A percentile compares a stretch with the other conserved stretches of the same genome.
These are phyloP conservation scores for Boletus rex-veris DNA, from an alignment of 768 basidiomycete species.

Conservation along the genomic window DNA sequence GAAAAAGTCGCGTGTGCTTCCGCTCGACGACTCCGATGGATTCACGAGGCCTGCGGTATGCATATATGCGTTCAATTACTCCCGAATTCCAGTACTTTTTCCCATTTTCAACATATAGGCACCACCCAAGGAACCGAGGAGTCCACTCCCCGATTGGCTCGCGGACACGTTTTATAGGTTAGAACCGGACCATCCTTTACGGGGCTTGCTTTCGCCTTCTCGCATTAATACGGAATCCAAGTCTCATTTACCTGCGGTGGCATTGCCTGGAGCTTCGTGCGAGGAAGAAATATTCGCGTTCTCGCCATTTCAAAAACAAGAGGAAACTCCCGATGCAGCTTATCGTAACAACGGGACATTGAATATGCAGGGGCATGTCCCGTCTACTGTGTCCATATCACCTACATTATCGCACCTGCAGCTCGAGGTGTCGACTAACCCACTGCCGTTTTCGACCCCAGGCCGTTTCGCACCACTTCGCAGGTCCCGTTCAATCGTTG, in stretches of 20 bases:
- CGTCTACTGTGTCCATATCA: not conserved
- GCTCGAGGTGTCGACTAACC: not conserved
- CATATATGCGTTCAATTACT: constrained; percentile 27
- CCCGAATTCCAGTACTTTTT: constrained; percentile 10
- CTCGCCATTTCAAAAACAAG: constrained; percentile 22
- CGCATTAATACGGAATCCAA: constrained; percentile 4
- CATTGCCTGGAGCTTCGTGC: constrained; percentile 1
- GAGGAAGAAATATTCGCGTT: constrained; percentile 29
- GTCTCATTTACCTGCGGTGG: not conserved
- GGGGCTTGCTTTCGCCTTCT: constrained; percentile 28
- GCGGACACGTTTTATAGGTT: constrained; percentile 48
- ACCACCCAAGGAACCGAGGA: constrained; percentile 22
- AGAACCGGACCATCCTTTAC: constrained; percentile 33
- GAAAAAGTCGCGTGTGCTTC: constrained; percentile 15
- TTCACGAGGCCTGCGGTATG: constrained; percentile 21
- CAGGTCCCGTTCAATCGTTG: not conserved
- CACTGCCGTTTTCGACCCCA: constrained; percentile 25
- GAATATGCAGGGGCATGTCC: not conserved
- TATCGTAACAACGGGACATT: not conserved
- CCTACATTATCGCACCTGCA: not conserved
- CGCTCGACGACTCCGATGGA: constrained; percentile 6
- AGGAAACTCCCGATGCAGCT: not conserved
- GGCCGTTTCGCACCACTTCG: constrained; percentile 16
- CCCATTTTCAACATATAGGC: constrained; percentile 13
- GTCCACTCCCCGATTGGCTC: constrained; percentile 54